A percentile compares a stretch with the other conserved stretches of the same genome.
phyloP scores from a whole-genome alignment of 2,329 filamentous ascomycete species.

The Shiraia bambusicola region DNA sequence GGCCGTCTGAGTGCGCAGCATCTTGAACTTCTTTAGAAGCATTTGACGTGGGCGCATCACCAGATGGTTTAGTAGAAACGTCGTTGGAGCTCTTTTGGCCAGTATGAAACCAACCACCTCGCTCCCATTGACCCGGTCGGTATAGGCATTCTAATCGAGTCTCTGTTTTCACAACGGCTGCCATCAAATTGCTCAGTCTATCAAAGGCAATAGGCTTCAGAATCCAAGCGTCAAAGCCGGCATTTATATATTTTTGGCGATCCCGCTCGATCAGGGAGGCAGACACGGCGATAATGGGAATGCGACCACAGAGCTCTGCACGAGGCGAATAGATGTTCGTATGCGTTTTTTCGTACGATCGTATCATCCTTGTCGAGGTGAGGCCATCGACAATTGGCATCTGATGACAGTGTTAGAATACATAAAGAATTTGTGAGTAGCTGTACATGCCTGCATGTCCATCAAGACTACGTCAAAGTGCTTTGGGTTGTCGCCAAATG shows the following conservation, averaged over 20 bases:
- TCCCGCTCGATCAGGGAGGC: conserved; percentile 76
- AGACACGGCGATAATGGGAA: conserved; percentile 85
- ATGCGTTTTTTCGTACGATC: conserved; percentile 65
- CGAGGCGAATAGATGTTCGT: conserved; percentile 59
- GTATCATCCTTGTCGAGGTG: conserved; percentile 79
- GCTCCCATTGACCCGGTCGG: conserved; percentile 72
- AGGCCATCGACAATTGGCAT: conserved; percentile 92
- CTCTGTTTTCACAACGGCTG: conserved; percentile 65
- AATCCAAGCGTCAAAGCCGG: conserved; percentile 89
- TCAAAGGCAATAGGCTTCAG: conserved; percentile 84
- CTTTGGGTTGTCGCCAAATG: conserved; percentile 64
- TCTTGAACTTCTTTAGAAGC: conserved; percentile 20
- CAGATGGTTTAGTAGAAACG: conserved; percentile 41
- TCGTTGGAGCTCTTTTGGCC: conserved; percentile 41
- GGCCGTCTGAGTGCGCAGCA: conserved; percentile 23
- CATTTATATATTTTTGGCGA: conserved; percentile 67
- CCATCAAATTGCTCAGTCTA: conserved; percentile 67
- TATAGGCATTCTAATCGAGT: conserved; percentile 67
- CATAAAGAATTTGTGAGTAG: too few relatives aligned
- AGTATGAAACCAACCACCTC: conserved; percentile 78
- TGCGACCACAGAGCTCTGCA: conserved; percentile 62
- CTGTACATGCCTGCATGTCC: conserved; percentile 78
- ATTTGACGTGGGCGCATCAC: conserved; percentile 18
- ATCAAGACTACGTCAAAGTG: conserved; percentile 80
- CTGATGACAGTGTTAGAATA: conserved; percentile 47